Conservation (phyloP, 1,139 yeast genomes). For the Sugiyamaella pinicola region DNA sequence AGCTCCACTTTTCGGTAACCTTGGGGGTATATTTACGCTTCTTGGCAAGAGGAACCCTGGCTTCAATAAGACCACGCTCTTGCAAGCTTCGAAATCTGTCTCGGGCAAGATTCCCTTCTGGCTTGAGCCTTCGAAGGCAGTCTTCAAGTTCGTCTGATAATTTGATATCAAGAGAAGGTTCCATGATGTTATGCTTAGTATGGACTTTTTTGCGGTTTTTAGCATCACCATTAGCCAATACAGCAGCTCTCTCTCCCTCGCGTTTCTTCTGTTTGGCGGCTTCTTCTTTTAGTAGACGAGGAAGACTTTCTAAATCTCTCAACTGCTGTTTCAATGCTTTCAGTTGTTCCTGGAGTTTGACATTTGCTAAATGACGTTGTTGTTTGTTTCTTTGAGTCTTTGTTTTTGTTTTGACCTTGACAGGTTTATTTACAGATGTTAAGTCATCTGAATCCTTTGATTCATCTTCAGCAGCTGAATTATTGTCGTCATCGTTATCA, state of each 20-base stretch:
- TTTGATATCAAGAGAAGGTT: slow-evolving; percentile 78
- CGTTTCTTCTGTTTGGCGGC: slow-evolving; percentile 37
- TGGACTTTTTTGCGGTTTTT: slow-evolving; percentile 39
- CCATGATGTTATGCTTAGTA: slow-evolving; percentile 58
- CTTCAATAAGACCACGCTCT: slow-evolving; percentile 81
- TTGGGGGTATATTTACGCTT: slow-evolving; percentile 67
- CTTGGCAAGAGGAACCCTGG: slow-evolving; percentile 71
- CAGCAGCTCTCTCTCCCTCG: slow-evolving; percentile 24
- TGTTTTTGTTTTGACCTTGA: slow-evolving; percentile 70
- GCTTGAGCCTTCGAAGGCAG: slow-evolving; percentile 77
- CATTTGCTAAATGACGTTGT: slow-evolving; percentile 62
- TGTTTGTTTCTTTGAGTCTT: slow-evolving; percentile 74
- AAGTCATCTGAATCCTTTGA: slow-evolving; percentile 43
- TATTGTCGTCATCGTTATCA: slow-evolving; percentile 48
- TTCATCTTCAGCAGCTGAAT: slow-evolving; percentile 37
- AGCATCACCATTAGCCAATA: slow-evolving; percentile 14
- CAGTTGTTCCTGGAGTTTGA: slow-evolving; percentile 58
- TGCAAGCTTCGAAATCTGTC: slow-evolving; percentile 84
- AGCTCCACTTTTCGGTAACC: slow-evolving; percentile 88
- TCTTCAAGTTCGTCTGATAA: slow-evolving; percentile 86
- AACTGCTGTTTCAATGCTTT: slow-evolving; percentile 62
- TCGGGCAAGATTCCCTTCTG: slow-evolving; percentile 86
- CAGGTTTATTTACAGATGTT: slow-evolving; percentile 71
- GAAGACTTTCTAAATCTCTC: slow-evolving; percentile 51
- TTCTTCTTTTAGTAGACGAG: slow-evolving; percentile 34